phyloP scores from a whole-genome alignment of 2,329 filamentous ascomycete species.

The Penicillium hesseltinei region DNA sequence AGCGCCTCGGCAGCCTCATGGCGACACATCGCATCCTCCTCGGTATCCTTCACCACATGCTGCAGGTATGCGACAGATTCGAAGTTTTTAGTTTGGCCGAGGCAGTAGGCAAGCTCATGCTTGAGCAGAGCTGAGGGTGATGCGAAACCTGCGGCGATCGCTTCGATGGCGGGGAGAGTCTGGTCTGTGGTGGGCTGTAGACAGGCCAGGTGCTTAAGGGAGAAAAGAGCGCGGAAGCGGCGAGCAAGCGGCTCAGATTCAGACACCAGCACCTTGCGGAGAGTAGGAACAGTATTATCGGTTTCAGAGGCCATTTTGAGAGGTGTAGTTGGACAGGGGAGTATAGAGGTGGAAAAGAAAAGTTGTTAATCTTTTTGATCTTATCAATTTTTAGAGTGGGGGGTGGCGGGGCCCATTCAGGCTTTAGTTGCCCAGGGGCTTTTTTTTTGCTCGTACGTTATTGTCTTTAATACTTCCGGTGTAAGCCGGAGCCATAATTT shows the following conservation, averaged over 20 bases:
- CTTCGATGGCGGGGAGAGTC: slow-evolving; percentile 64
- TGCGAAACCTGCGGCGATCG: slow-evolving; percentile 82
- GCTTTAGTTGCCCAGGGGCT: not conserved
- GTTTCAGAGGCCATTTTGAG: slow-evolving; percentile 33
- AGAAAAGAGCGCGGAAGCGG: slow-evolving; percentile 95
- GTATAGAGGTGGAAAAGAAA: slow-evolving; percentile 9
- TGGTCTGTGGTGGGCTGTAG: slow-evolving; percentile 57
- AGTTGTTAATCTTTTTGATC: slow-evolving; percentile 32
- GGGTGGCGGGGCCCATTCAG: slow-evolving; percentile 32
- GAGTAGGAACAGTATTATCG: slow-evolving; percentile 41
- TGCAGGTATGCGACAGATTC: slow-evolving; percentile 72
- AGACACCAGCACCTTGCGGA: slow-evolving; percentile 71
- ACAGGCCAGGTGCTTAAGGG: slow-evolving; percentile 87
- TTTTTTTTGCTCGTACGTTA: slow-evolving; percentile 10
- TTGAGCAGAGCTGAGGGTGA: slow-evolving; percentile 89
- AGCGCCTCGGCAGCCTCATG: slow-evolving; percentile 96
- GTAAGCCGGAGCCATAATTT: not conserved
- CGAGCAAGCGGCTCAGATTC: slow-evolving; percentile 80
- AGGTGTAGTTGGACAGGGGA: not conserved
- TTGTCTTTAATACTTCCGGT: not conserved
- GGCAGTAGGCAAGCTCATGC: slow-evolving; percentile 95
- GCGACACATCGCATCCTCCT: slow-evolving; percentile 92
- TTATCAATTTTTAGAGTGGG: slow-evolving; percentile 43
- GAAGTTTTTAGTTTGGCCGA: slow-evolving; percentile 82
- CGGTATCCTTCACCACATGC: slow-evolving; percentile 68